Conservation (phyloP, 768 basidiomycete species). For the Calocybe gangraenosa region DNA sequence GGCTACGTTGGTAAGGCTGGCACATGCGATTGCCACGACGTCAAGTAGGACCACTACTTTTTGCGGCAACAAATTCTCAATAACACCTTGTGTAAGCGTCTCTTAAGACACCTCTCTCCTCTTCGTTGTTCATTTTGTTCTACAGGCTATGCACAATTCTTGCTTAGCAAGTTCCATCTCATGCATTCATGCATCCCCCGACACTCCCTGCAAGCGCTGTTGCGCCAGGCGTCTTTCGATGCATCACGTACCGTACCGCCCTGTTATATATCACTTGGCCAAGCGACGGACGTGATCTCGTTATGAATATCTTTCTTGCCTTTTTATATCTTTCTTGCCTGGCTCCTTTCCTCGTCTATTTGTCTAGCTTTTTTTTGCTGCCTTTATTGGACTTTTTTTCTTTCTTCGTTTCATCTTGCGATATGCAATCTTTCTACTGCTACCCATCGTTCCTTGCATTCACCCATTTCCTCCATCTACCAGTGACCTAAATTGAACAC, state of each 20-base stretch:
- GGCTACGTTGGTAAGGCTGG: slow-evolving; percentile 52
- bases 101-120: not conserved
- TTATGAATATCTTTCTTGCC: slow-evolving; percentile 30
- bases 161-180: slow-evolving; percentile 33
- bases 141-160: slow-evolving; percentile 27
- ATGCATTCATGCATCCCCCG: slow-evolving; percentile 18
- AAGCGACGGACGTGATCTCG: slow-evolving; percentile 66
- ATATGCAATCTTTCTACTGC: not conserved
- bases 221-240: slow-evolving; percentile 49
- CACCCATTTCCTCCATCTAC: too few species aligned
- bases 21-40: slow-evolving; percentile 59
- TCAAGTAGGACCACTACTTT: slow-evolving; percentile 45
- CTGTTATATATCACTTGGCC: slow-evolving; percentile 43
- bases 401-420: slow-evolving; percentile 16
- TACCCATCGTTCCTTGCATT: not conserved
- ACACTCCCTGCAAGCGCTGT: slow-evolving; percentile 20
- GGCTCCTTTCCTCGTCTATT: not conserved
- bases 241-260: slow-evolving; percentile 69
- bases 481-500: too few species aligned
- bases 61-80: too few species aligned
- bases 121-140: slow-evolving; percentile 1
- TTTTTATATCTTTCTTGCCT: slow-evolving; percentile 8
- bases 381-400: not conserved
- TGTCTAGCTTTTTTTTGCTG: not conserved
- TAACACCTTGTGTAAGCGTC: slow-evolving; percentile 27